Evolutionary conservation across 371 early-diverging fungal genomes (phyloP), one percentile per base, ranked within the genome.

Genomic region (Haplosporangium sp.): DNA sequence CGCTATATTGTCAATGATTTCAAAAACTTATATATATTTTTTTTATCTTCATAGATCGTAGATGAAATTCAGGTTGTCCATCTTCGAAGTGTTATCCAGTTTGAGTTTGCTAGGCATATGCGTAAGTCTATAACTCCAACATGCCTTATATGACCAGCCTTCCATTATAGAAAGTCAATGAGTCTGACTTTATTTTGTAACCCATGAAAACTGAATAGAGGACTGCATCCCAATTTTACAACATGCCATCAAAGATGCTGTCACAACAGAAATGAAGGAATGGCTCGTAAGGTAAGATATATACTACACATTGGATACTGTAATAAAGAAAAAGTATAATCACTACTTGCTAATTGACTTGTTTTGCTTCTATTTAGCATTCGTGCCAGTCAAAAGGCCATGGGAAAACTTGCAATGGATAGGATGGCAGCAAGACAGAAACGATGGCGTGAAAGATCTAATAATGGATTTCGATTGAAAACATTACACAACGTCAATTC

Each of bases 221-320:
- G 90, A 93, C 63, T 92, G 94, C 68, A 89, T 98, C 44, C 97
- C 97, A 8, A 85, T 87, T 13, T 91, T 96, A 88, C 94, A 95
- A 79, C 88, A 93, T 34, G 89, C 87, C 44, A 91, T 99, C 64
- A 92, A 95, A 77, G 91, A 90, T 57, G 92, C 93, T 3, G 96
- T 98, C 2, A 88, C 93, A 13, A 84, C 88, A 13, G 97, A 98
- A 75, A 86, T 98, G 84, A 94, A 94, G 64, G 94, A 95, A 74
- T 99, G 99, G 99, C 87, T 96, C 44, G 92, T 90, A 71, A 93
- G 87, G 91, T 94, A 84, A 67, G 86, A 17, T 13, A 15, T 4
- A 17, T 50, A 27, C 1, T 27, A 27, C 27, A 27, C 27, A 1
- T 1, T 27, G 1, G 27, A 27, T 27, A 27, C 27, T 27, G 27